Evolutionary conservation across 208 protist genomes (phyloP).

Genomic region (Leishmania major): DNA sequence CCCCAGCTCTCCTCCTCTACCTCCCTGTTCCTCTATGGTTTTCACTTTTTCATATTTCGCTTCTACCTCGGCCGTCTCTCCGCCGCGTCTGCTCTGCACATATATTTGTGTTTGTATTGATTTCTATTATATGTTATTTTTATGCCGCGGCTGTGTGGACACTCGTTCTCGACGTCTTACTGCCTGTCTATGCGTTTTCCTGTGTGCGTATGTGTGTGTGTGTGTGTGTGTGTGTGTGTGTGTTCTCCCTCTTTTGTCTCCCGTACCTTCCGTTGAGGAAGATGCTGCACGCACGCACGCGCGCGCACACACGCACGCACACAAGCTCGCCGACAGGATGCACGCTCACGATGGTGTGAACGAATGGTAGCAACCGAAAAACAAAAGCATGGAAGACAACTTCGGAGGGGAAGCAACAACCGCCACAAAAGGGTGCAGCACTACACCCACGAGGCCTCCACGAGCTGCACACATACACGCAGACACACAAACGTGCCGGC

Average conservation of each 20-base stretch:
- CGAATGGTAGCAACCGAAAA: background rate
- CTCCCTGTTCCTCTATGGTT: background rate
- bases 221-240: too few relatives aligned
- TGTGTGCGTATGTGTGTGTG: background rate
- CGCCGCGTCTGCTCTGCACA: constrained; percentile 4
- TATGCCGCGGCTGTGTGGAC: background rate
- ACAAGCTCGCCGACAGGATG: background rate
- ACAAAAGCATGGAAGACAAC: background rate
- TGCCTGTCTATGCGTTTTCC: background rate
- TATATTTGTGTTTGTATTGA: background rate
- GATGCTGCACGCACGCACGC: background rate
- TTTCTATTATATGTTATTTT: background rate
- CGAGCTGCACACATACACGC: background rate
- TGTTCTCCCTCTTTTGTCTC: background rate
- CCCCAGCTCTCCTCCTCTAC: background rate
- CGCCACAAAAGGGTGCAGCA: background rate
- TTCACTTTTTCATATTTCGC: background rate
- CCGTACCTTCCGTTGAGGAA: background rate
- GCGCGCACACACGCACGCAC: background rate
- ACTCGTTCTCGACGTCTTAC: background rate
- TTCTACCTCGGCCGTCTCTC: background rate
- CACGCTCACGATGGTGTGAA: background rate
- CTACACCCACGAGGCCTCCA: background rate
- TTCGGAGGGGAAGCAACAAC: background rate
- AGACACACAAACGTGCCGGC: background rate